Evolutionary conservation across 495 filamentous ascomycete genomes (phyloP), one percentile per base, ranked within the genome.

Genomic region (Tirmania nivea): DNA sequence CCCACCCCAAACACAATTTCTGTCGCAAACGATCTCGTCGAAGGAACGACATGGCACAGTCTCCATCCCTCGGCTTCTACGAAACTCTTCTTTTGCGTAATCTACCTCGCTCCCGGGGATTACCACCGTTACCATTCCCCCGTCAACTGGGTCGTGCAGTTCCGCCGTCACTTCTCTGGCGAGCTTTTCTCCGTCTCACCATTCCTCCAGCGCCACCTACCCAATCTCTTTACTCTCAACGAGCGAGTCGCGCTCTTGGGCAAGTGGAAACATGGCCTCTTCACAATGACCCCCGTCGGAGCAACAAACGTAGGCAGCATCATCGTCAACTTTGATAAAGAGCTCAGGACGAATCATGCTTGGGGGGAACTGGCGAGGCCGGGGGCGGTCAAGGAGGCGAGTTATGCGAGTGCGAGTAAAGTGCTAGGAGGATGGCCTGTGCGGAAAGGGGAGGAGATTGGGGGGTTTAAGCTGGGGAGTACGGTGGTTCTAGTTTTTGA

Each of bases 231-330:
- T 69, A 92, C 86, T 3, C 72, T 99, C 7, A 99, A 99, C 66
- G 90, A 99, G 68, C 79, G 90, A 25, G 89, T 99, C 14, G 92
- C 90, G 2, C 72, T 99, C 2, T 71, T 99, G 1, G 90, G 90
- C 14, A 77, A 87, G 34, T 99, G 90, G 90, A 81, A 87, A 8
- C 90, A 84, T 78, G 90, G 90, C 11, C 95, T 99, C 75, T 96
- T 96, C 71, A 84, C 80, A 61, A 93, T 85, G 69, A 90, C 83
- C 0, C 88, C 92, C 16, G 89, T 99, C 34, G 90, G 90, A 55
- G 90, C 90, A 11, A 99, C 90, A n/a, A 99, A 99, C 63, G 90
- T 99, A 49, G 90, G 90, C 51, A 89, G 83, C 42, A 96, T 99
- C 68, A 83, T 83, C 66, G 79, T 99, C 69, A 94, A 99, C 69